Evolutionary conservation across 441 rosid genomes (phyloP).

Genomic region (Kokia cookei): DNA sequence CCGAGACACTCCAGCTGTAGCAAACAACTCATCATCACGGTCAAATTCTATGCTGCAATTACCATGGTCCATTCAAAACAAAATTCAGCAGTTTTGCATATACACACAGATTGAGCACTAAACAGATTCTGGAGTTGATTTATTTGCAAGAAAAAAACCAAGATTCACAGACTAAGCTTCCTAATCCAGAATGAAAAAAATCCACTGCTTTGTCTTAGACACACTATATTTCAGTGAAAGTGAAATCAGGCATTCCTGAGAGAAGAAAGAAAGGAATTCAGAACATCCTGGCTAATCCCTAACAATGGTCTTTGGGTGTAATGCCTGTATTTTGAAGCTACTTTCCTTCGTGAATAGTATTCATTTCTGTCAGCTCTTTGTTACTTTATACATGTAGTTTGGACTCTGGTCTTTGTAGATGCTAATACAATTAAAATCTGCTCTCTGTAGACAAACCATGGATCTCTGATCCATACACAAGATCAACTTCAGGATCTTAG

Average conservation of each 20-base stretch:
- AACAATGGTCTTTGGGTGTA: background rate
- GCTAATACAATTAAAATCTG: background rate
- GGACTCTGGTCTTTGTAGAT: background rate
- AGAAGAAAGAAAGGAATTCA: background rate
- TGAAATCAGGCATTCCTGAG: background rate
- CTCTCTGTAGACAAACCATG: background rate
- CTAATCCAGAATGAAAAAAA: background rate
- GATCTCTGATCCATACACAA: background rate
- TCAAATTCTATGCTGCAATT: constrained; percentile 92
- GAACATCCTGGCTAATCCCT: background rate
- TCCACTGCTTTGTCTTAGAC: background rate
- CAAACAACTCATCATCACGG: constrained; percentile 92
- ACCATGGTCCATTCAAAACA: constrained; percentile 9
- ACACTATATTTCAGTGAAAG: background rate
- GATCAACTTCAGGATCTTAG: background rate
- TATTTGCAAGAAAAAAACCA: background rate
- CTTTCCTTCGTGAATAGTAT: background rate
- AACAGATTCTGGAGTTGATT: background rate
- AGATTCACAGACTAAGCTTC: background rate
- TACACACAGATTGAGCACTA: background rate
- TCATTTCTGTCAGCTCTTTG: background rate
- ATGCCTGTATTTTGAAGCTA: background rate
- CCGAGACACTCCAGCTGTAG: constrained; percentile 98
- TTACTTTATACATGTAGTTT: background rate
- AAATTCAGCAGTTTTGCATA: constrained; percentile 6